These are phyloP conservation scores for Lithospermum erythrorhizon DNA, from an alignment of 257 asterid genomes.

Conservation along the genomic window DNA sequence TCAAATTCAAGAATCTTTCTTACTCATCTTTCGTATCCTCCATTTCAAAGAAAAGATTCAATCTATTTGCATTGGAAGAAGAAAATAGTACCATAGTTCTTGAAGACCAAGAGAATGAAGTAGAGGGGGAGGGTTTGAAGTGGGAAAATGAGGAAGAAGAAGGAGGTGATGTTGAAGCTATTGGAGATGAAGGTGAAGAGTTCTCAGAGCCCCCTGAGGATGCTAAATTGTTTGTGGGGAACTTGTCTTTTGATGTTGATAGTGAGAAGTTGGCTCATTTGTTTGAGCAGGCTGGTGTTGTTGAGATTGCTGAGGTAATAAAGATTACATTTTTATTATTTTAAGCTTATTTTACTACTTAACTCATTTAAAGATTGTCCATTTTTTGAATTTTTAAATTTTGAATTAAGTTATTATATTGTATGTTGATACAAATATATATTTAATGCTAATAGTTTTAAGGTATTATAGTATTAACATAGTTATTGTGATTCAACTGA, in stretches of 20 bases:
- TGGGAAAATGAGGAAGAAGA: conserved; percentile 10
- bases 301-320: conserved; percentile 71
- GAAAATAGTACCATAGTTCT: conserved; percentile 38
- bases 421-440: no score
- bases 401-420: no score
- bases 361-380: no score
- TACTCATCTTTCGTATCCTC: conserved; percentile 29
- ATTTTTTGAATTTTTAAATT: no score
- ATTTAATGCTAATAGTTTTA: no score
- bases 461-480: no score
- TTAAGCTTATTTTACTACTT: no score
- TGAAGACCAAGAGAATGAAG: conserved; percentile 20
- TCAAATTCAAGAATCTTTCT: conserved; percentile 13
- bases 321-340: background rate
- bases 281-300: conserved; percentile 77
- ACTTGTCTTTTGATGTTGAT: conserved; percentile 68
- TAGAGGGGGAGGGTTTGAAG: conserved; percentile 13
- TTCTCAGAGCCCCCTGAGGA: conserved; percentile 59
- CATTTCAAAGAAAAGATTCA: conserved; percentile 23
- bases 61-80: conserved; percentile 29
- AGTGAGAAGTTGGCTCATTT: conserved; percentile 53
- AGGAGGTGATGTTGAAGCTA: conserved; percentile 19
- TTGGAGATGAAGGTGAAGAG: conserved; percentile 53
- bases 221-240: conserved; percentile 80
- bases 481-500: no score